These are phyloP conservation scores for Chrysoporthe austroafricana DNA, from an alignment of 2,329 filamentous ascomycete genomes.

Conservation along the genomic window DNA sequence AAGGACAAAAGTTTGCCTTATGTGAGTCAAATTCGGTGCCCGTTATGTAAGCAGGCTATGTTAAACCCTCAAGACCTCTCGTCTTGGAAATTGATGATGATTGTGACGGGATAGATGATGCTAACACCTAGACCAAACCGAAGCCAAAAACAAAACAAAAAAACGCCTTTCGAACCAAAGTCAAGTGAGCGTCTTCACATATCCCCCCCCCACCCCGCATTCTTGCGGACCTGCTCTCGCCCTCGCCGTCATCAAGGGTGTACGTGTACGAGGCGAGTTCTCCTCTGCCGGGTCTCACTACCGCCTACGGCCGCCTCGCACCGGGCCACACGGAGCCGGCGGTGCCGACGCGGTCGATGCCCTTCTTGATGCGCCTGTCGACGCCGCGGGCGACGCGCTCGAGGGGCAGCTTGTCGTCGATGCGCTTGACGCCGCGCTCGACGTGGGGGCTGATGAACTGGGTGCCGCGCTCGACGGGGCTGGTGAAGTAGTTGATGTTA, in stretches of 20 bases:
- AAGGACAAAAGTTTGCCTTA: too few relatives aligned
- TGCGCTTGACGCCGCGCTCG: conserved; percentile 47
- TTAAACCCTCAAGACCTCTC: too few relatives aligned
- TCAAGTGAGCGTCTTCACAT: neutral
- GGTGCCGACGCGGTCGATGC: conserved; percentile 43
- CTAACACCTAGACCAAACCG: neutral
- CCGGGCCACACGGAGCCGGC: conserved; percentile 8
- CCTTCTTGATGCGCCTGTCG: conserved; percentile 51
- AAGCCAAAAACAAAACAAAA: neutral
- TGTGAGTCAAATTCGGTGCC: too few relatives aligned
- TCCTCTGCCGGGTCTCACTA: too few relatives aligned
- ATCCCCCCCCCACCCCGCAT: neutral
- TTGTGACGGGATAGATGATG: too few relatives aligned
- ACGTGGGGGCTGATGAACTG: conserved; percentile 55
- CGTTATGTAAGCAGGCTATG: too few relatives aligned
- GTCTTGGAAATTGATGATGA: too few relatives aligned
- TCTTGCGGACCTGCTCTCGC: neutral
- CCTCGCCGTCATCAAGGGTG: too few relatives aligned
- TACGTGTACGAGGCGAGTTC: too few relatives aligned
- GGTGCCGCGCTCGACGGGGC: conserved; percentile 51
- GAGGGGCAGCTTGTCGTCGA: conserved; percentile 53
- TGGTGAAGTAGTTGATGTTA: conserved; percentile 57
- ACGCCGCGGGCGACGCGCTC: conserved; percentile 54
- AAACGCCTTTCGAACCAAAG: neutral
- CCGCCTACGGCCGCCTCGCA: neutral